These are phyloP conservation scores for Dichotomopilus funicola DNA, from an alignment of 2,329 filamentous ascomycete species.

Conservation along the genomic window DNA sequence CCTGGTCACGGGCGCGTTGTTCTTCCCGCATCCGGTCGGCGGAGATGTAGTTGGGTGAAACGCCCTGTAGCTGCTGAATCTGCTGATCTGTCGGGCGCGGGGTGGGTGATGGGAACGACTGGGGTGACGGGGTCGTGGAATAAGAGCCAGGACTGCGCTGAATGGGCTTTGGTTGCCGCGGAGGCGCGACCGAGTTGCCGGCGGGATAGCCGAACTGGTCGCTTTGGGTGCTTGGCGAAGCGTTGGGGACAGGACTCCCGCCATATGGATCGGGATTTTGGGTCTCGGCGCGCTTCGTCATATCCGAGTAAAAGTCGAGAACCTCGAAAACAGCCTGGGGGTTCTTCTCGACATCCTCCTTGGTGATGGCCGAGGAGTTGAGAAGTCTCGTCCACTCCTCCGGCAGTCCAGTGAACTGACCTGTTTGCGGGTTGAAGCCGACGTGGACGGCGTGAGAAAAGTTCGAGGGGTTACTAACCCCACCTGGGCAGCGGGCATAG, in stretches of 20 bases:
- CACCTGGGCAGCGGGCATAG: constrained; percentile 90
- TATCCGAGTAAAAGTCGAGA: constrained; percentile 78
- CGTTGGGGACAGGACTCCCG: constrained; percentile 57
- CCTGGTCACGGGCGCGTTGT: constrained; percentile 57
- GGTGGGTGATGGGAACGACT: constrained; percentile 30
- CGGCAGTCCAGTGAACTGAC: constrained; percentile 89
- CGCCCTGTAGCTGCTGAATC: constrained; percentile 49
- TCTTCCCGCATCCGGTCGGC: constrained; percentile 48
- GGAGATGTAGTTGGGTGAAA: constrained; percentile 47
- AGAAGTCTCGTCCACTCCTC: constrained; percentile 96
- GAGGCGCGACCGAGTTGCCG: constrained; percentile 57
- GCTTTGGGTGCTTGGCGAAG: constrained; percentile 48
- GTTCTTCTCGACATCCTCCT: constrained; percentile 97
- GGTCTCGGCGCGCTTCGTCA: constrained; percentile 62
- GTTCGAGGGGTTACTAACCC: constrained; percentile 96
- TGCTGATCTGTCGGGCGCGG: constrained; percentile 41
- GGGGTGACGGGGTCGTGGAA: constrained; percentile 32
- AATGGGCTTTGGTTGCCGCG: constrained; percentile 56
- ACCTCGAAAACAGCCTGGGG: constrained; percentile 80
- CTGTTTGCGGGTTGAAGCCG: constrained; percentile 90
- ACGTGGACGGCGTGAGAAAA: constrained; percentile 97
- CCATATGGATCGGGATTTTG: constrained; percentile 57
- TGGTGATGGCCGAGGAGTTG: constrained; percentile 93
- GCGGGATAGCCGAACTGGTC: constrained; percentile 57
- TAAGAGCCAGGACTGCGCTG: constrained; percentile 38